Base-by-base conservation (phyloP, 2,329 filamentous ascomycete genomes). In the Curvularia verruculosa region DNA sequence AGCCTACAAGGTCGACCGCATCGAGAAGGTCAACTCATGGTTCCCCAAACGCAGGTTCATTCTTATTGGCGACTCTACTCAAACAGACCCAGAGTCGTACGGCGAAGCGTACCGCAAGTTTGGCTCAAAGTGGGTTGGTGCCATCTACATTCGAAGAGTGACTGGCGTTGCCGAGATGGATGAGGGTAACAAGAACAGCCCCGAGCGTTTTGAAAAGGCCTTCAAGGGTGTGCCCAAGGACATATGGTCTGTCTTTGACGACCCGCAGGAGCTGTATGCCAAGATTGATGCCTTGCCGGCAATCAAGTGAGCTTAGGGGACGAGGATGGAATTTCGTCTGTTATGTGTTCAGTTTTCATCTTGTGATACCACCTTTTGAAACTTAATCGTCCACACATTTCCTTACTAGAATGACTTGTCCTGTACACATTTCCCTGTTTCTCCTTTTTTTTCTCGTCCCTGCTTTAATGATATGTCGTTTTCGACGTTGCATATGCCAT, bases 71-170 rank as follows among this genome's bases (percentile, higher is more conserved):
- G 94, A 98, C 77, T 94, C 89, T 37, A 97, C 93, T 0, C 94
- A 97, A 77, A 89, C 86, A 24, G 94, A 98, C 67, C 93, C 94
- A 0, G 94, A 98, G 74, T 86, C 91, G 0, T 98, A 97, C 71
- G 93, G 88, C 26, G 88, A 93, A 65, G 87, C 91, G 77, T 92
- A 83, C 75, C 75, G 87, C 50, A 82, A 83, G 47, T 85, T 87
- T 60, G 87, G 88, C 0, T 85, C 83, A 5, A 85, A 84, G 6
- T 97, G 92, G 91, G 85, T 97, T 59, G 85, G 86, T 59, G 84
- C 90, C 12, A 95, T 98, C 45, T 89, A 91, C 62, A 96, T 97
- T 68, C 86, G 93, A 52, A 94, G 91, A 71, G 92, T 95, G 0
- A 87, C 83, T 2, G 89, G 93, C 60, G 85, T 95, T 23, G 86